Percentiles rank a stretch among this genome's conserved stretches.
Evolutionary conservation across 78 protist species (phyloP).

Genomic region (Dictyostelium brefeldianum): DNA sequence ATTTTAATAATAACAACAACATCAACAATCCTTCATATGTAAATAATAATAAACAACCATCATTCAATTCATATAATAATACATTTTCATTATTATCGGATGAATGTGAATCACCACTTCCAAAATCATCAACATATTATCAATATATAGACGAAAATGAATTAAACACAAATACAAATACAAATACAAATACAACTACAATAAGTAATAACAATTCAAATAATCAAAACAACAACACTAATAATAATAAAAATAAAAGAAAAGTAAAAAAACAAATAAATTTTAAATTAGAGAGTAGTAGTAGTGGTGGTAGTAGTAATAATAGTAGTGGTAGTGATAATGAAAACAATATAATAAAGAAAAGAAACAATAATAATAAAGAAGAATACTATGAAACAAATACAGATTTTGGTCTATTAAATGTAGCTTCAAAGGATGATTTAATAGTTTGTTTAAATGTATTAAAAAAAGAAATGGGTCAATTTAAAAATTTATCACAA

Average conservation of each 20-base stretch:
- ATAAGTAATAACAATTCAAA: background rate
- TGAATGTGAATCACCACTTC: background rate
- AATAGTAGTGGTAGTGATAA: background rate
- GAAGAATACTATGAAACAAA: slow-evolving; percentile 56
- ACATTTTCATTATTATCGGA: background rate
- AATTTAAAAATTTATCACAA: slow-evolving; percentile 51
- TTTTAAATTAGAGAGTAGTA: background rate
- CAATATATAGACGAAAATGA: slow-evolving; percentile 25
- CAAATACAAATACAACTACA: no score
- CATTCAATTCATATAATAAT: no score
- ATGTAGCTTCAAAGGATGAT: slow-evolving; percentile 42
- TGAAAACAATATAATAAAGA: background rate
- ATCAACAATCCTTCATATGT: background rate
- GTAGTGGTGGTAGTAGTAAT: background rate
- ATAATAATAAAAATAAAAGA: background rate
- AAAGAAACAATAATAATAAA: background rate
- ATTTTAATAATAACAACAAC: background rate
- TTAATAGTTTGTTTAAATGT: slow-evolving; percentile 56
- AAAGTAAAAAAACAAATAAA: slow-evolving; percentile 14
- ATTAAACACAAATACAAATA: background rate
- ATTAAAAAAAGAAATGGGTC: slow-evolving; percentile 57
- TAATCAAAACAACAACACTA: background rate
- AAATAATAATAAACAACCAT: background rate
- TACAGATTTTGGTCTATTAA: slow-evolving; percentile 46
- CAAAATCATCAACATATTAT: background rate